Percentiles rank a stretch among this genome's conserved stretches.
Conservation (phyloP, 441 rosid species). For the Omphalea diandra region DNA sequence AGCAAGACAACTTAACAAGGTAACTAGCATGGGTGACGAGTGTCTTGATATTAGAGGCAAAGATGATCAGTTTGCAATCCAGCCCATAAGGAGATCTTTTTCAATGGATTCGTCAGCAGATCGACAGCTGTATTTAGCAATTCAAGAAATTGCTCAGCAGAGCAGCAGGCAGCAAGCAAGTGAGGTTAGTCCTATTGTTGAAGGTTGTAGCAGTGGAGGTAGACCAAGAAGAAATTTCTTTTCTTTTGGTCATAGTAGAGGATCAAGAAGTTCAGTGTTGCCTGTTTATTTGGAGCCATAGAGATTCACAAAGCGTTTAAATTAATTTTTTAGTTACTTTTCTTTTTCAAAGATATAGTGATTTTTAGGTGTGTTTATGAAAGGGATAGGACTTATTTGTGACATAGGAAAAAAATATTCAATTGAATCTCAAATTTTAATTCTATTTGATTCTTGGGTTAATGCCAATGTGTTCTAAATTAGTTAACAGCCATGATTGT, state of each 20-base stretch:
- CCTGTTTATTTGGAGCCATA: constrained; percentile 67
- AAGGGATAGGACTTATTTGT: constrained; percentile 9
- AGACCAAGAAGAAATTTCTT: constrained; percentile 70
- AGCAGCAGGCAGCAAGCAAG: constrained; percentile 41
- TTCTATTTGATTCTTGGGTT: constrained; percentile 17
- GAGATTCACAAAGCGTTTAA: constrained; percentile 2
- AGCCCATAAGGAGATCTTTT: constrained; percentile 79
- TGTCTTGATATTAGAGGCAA: constrained; percentile 64
- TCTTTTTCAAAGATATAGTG: constrained; percentile 24
- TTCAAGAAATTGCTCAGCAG: constrained; percentile 57
- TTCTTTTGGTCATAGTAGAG: constrained; percentile 69
- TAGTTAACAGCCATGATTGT: constrained; percentile 15
- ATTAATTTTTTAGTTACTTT: constrained; percentile 9
- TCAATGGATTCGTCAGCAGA: constrained; percentile 87
- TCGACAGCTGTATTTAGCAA: constrained; percentile 53
- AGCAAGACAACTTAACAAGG: constrained; percentile 41
- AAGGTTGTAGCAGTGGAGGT: constrained; percentile 48
- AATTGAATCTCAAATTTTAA: constrained; percentile 22
- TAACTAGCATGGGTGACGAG: constrained; percentile 88
- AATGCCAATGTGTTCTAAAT: not conserved
- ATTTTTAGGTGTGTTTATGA: constrained; percentile 25
- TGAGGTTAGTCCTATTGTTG: constrained; percentile 45
- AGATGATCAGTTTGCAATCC: constrained; percentile 58
- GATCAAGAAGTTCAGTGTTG: constrained; percentile 57
- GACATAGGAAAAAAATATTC: constrained; percentile 26